Conservation (phyloP, 306 rosid species). For the Lagenaria siceraria region DNA sequence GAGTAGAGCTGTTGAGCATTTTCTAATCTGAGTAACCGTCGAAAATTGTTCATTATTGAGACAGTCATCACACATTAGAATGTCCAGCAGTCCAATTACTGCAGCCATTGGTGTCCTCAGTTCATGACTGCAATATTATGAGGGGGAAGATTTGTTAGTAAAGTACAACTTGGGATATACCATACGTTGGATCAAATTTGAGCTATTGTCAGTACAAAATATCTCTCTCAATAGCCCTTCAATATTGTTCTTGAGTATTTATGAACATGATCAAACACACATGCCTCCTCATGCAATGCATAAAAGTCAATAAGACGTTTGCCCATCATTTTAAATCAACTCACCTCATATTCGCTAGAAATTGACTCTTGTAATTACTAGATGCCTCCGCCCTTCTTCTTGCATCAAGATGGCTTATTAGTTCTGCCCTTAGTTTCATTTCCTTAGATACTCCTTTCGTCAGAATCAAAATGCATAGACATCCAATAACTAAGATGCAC, state of each 20-base stretch:
- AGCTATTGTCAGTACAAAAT: neutral
- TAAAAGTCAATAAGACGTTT: neutral
- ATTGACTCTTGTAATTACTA: conserved; percentile 93
- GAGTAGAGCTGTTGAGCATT: conserved; percentile 91
- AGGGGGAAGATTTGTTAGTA: neutral
- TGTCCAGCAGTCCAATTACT: conserved; percentile 92
- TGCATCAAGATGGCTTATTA: conserved; percentile 90
- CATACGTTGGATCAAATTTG: neutral
- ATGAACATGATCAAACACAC: neutral
- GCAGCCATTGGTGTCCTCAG: conserved; percentile 99
- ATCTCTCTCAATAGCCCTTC: neutral
- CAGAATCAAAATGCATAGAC: conserved; percentile 82
- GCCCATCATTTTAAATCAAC: conserved; percentile 7
- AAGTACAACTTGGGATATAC: neutral
- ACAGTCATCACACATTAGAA: conserved; percentile 91
- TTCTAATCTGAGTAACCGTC: conserved; percentile 87
- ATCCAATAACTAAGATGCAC: conserved; percentile 80
- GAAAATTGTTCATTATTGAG: conserved; percentile 85
- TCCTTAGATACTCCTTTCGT: conserved; percentile 99
- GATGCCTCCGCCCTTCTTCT: conserved; percentile 98
- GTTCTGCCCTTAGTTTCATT: conserved; percentile 92
- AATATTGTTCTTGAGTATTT: neutral
- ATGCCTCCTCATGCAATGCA: neutral
- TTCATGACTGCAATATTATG: conserved; percentile 61
- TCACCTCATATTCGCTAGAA: conserved; percentile 97